phyloP scores from a whole-genome alignment of 441 rosid species.

The Bocquillonia castaneifolia region DNA sequence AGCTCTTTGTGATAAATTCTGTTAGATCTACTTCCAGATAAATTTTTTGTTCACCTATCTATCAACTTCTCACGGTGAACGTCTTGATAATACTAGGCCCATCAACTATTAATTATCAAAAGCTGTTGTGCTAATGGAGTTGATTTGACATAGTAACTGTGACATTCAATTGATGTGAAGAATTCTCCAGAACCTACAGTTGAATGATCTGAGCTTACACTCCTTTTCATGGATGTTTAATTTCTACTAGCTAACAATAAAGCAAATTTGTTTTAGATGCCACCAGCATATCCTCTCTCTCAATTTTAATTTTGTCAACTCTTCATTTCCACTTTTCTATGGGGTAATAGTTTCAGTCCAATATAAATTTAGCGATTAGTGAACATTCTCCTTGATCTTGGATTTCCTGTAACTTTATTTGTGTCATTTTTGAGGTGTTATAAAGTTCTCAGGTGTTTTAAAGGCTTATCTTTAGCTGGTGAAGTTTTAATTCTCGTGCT shows the following conservation, averaged over 20 bases:
- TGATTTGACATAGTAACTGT: not conserved
- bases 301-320: not conserved
- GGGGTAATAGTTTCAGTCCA: too few species aligned
- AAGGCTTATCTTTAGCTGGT: not conserved
- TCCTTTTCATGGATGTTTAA: not conserved
- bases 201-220: not conserved
- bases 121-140: not conserved
- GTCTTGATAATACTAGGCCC: slow-evolving; percentile 1
- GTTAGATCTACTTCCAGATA: not conserved
- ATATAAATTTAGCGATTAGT: too few species aligned
- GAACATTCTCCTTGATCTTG: not conserved
- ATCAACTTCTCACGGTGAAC: not conserved
- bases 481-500: not conserved
- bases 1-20: not conserved
- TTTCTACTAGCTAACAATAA: not conserved
- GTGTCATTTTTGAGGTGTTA: not conserved
- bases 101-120: not conserved
- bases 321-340: slow-evolving; percentile 2
- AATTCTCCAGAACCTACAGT: too few species aligned
- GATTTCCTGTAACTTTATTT: not conserved
- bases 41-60: not conserved
- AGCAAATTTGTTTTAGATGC: not conserved
- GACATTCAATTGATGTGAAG: not conserved
- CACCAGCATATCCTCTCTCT: not conserved
- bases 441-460: not conserved